phyloP scores from a whole-genome alignment of 805 yeast species.

The Wickerhamiella brachini region DNA sequence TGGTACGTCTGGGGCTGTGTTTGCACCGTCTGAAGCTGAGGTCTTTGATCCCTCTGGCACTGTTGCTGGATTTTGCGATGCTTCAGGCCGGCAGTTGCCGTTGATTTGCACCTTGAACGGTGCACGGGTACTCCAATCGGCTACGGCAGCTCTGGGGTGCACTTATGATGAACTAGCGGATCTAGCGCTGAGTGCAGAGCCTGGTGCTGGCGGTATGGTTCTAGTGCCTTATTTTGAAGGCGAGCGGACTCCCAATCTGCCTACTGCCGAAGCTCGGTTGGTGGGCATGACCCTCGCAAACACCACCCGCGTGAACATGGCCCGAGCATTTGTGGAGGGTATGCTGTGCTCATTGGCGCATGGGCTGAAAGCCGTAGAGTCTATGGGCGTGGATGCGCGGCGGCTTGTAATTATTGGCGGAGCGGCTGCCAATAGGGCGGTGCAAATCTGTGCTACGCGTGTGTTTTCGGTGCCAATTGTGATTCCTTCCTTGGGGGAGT shows the following conservation, averaged over 20 bases:
- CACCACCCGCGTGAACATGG: constrained; percentile 10
- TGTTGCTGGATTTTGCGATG: constrained; percentile 19
- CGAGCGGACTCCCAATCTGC: constrained; percentile 20
- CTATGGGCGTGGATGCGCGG: constrained; percentile 1
- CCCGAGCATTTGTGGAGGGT: constrained; percentile 17
- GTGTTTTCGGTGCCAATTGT: constrained; percentile 11
- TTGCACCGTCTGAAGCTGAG: constrained; percentile 8
- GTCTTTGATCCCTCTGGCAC: constrained; percentile 16
- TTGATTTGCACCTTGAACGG: constrained; percentile 19
- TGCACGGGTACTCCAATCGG: constrained; percentile 16
- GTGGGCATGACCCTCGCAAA: constrained; percentile 15
- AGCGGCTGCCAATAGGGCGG: constrained; percentile 16
- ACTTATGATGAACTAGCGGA: constrained; percentile 11
- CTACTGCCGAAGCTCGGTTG: constrained; percentile 14
- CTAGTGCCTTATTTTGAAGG: constrained; percentile 19
- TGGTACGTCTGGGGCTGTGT: constrained; percentile 19
- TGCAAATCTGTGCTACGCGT: constrained; percentile 14
- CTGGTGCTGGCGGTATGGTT: constrained; percentile 15
- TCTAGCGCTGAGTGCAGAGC: constrained; percentile 11
- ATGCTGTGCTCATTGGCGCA: constrained; percentile 17
- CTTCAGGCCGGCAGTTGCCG: constrained; percentile 15
- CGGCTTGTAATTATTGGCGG: constrained; percentile 18
- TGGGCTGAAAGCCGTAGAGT: constrained; percentile 12
- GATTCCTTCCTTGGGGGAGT: constrained; percentile 16
- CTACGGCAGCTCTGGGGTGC: constrained; percentile 4